These are phyloP conservation scores for Boletus rubroflammeus DNA, from an alignment of 768 basidiomycete genomes.

Conservation along the genomic window DNA sequence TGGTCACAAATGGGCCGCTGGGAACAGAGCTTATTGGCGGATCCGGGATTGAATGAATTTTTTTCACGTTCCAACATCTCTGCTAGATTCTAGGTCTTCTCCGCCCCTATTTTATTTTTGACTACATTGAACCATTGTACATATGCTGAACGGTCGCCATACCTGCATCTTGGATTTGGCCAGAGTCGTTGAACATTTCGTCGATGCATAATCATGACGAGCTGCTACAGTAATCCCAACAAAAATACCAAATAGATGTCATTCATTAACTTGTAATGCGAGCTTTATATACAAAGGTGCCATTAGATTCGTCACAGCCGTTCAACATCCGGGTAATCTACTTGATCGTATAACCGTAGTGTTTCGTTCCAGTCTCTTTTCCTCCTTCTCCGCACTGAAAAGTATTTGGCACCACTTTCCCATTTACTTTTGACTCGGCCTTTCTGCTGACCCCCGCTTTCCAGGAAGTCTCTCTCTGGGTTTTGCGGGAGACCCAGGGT, in stretches of 20 bases:
- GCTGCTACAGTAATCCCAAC: not conserved
- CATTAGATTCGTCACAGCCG: constrained; percentile 15
- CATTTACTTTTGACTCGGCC: constrained; percentile 61
- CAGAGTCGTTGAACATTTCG: not conserved
- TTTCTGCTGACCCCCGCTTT: constrained; percentile 62
- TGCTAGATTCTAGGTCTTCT: not conserved
- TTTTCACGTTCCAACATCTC: not conserved
- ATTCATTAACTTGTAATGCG: not conserved
- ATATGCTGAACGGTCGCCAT: not conserved
- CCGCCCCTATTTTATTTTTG: not conserved
- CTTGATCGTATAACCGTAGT: constrained; percentile 72
- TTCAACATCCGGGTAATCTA: constrained; percentile 76
- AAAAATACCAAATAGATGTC: not conserved
- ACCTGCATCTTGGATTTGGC: constrained; percentile 2
- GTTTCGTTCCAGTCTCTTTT: constrained; percentile 93
- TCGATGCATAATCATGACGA: not conserved
- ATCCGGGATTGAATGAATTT: constrained; percentile 21
- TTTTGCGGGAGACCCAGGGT: constrained; percentile 61
- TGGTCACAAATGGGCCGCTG: constrained; percentile 68
- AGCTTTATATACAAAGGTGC: not conserved
- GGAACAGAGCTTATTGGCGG: constrained; percentile 59
- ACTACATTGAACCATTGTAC: not conserved
- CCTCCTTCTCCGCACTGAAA: constrained; percentile 71
- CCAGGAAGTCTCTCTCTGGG: constrained; percentile 64
- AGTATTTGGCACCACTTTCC: constrained; percentile 73